Base-by-base conservation (phyloP, 148 eudicot species). In the Tetragonia tetragonoides region DNA sequence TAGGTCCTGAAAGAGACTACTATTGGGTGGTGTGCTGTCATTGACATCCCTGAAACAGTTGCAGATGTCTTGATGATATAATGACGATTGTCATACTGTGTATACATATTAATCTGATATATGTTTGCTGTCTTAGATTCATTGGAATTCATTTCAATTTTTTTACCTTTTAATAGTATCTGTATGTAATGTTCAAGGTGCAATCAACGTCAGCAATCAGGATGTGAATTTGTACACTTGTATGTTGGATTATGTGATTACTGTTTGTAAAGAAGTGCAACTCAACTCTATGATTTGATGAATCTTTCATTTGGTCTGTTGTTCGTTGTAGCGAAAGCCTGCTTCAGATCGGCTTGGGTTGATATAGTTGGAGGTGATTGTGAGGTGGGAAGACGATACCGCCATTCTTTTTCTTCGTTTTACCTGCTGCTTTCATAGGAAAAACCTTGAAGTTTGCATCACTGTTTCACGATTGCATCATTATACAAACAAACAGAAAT, bases 1-100 rank as follows among this genome's bases (percentile, higher is more conserved):
- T 95, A 72, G 84, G 72, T 73, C 44, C 75, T 74, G 10, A 40
- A 51, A 62, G 39, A 75, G 61, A 44, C 39, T 28, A 44, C 46
- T 16, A 3, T 53, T n/a, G 41, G 5, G 41, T 5, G 10, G 14
- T n/a, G 61, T 69, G 57, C 73, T 77, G 69, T 37, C 57, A 1
- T 41, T 11, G 75, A 78, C 28, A 16, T 37, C 44, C 39, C 56
- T 66, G 10, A 64, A 44, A 44, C 42, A 57, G 23, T 34, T n/a
- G 1, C 66, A 80, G 74, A 60, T 72, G 63, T 20, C 21, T 21
- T 60, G 24, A n/a, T 44, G 75, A 42, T 78, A 7, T 41, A 68
- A 68, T 68, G 51, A 39, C 53, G 1, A 68, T 23, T 42, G 72
- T 68, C 72, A 65, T 42, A 41, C 63, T 60, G 23, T 23, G 44